Percentiles rank a stretch among this genome's conserved stretches.
Conservation (phyloP, 768 basidiomycete genomes). For the Mycena belliarum region DNA sequence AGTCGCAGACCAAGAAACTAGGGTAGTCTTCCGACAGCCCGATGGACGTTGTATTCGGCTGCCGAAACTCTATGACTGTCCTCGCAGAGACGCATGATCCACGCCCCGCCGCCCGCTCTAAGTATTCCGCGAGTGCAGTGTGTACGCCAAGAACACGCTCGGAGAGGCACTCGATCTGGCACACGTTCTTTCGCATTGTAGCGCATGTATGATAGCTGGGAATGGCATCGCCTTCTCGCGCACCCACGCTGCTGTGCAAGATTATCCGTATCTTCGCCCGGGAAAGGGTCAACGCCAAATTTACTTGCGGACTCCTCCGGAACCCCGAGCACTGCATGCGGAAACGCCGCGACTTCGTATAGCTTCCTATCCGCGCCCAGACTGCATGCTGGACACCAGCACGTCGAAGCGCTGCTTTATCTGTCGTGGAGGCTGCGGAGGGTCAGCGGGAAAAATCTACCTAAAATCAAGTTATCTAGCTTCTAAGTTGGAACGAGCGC, state of each 20-base stretch:
- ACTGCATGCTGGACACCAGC: too few relatives aligned
- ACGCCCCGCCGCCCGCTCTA: background rate
- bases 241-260: too few relatives aligned
- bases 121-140: background rate
- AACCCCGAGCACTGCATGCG: conserved; percentile 13
- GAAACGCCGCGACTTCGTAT: too few relatives aligned
- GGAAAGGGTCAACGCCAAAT: too few relatives aligned
- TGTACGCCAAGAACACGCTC: background rate
- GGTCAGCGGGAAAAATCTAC: too few relatives aligned
- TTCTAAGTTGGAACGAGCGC: too few relatives aligned
- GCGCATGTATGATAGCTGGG: background rate
- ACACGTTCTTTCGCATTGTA: background rate
- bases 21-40: background rate
- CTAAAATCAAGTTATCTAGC: too few relatives aligned
- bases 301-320: too few relatives aligned
- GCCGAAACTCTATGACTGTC: background rate
- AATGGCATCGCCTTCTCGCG: background rate
- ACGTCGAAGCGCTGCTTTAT: too few relatives aligned
- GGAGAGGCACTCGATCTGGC: background rate
- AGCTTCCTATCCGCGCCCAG: too few relatives aligned
- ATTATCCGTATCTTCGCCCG: too few relatives aligned
- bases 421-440: too few relatives aligned
- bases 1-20: background rate
- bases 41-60: background rate
- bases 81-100: background rate